Conservation (phyloP, 2,329 filamentous ascomycete species). For the Neodidymelliopsis sp. region DNA sequence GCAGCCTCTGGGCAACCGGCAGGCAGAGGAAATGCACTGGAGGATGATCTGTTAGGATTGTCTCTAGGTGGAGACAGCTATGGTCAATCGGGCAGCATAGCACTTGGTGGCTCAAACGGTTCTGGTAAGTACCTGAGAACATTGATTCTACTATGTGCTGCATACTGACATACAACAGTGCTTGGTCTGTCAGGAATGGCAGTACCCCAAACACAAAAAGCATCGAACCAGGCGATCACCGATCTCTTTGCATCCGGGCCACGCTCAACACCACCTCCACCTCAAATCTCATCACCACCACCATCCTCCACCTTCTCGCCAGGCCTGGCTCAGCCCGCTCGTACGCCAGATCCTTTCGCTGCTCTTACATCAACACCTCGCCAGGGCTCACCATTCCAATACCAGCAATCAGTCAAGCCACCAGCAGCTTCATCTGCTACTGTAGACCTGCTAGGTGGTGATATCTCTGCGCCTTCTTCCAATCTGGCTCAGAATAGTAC, state of each 20-base stretch:
- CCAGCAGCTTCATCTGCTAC: constrained; percentile 40
- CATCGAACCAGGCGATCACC: constrained; percentile 60
- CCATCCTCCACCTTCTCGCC: constrained; percentile 50
- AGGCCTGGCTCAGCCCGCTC: constrained; percentile 43
- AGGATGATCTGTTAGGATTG: constrained; percentile 89
- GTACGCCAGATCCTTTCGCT: constrained; percentile 66
- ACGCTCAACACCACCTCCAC: constrained; percentile 44
- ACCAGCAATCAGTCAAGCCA: constrained; percentile 54
- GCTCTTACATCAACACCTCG: constrained; percentile 62
- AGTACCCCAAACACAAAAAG: constrained; percentile 44
- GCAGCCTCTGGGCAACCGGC: constrained; percentile 54
- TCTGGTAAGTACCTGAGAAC: constrained; percentile 35
- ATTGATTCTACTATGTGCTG: constrained; percentile 10
- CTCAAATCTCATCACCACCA: constrained; percentile 56
- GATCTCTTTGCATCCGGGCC: constrained; percentile 64
- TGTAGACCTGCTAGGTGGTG: constrained; percentile 49
- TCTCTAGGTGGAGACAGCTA: constrained; percentile 75
- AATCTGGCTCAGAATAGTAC: constrained; percentile 36
- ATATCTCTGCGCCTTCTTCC: constrained; percentile 32
- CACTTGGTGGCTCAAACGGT: constrained; percentile 69
- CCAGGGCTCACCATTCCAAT: constrained; percentile 58
- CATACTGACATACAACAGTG: constrained; percentile 32
- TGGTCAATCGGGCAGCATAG: constrained; percentile 80
- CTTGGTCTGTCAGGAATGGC: constrained; percentile 44
- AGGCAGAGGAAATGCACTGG: constrained; percentile 70